Evolutionary conservation across 2,329 filamentous ascomycete species (phyloP), one percentile per base, ranked within the genome.

Genomic region (Fusarium mangiferae): DNA sequence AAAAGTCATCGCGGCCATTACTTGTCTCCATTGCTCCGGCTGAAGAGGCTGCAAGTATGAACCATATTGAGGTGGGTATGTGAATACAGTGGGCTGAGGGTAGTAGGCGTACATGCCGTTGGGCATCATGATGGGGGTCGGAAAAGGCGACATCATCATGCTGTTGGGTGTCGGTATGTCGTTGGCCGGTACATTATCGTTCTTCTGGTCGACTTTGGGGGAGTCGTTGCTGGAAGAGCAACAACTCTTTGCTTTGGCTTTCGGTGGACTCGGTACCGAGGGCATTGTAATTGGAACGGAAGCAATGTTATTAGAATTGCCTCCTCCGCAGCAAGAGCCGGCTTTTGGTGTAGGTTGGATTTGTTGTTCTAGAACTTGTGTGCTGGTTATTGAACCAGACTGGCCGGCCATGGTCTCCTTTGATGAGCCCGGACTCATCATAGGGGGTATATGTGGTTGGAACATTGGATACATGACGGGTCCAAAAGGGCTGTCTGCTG

Each of bases 1-100:
- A 79, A 83, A 80, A 66, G 77, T 79, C 79, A 84, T 79, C 12
- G 81, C 78, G 68, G 83, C 81, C 80, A 87, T 84, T 30, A 85
- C 80, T 67, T 88, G 84, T 59, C 84, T 82, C 86, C 87, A 89
- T 56, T 87, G 86, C 20, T 85, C 82, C n/a, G 85, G 87, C 69
- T 89, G 86, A 15, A 90, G 82, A 9, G 88, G 88, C 56, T 89
- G 87, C 72, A 87, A 82, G 73, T 84, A 89, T 1, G 88, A 89
- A 13, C 88, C 88, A 76, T 87, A 88, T 28, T 87, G 84, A 6
- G 87, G 82, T 9, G 88, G 87, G 57, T 89, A 89, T 14, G 85
- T 86, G 70, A 87, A 89, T 22, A 88, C 80, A 22, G 84, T 85
- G 5, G 84, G 83, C 41, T 85, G 84, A 10, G 82, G 76, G 58